Base-by-base conservation (phyloP, 2,329 filamentous ascomycete species). In the Botrytis hyacinthi region DNA sequence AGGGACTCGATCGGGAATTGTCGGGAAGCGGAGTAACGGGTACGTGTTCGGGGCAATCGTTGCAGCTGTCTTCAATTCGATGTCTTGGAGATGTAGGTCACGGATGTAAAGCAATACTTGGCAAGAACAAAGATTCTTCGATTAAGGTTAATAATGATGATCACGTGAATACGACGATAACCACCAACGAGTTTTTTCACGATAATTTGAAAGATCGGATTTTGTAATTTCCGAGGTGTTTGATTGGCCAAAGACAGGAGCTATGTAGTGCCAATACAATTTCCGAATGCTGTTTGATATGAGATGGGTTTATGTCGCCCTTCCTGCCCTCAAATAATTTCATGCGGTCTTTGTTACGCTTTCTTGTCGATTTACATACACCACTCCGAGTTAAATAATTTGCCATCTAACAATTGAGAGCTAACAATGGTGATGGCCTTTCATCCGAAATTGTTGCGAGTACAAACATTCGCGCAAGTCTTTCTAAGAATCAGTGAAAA, bases 11-110 rank as follows among this genome's bases (percentile, higher is more conserved):
- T 67, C 46, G 65, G 65, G 46, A 29, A 6, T 29, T 67, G 40
- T 67, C 65, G 65, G 65, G 35, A 20, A 40, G 46, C 46, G 26
- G 32, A 54, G 32, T 40, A 54, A 22, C n/a, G 65, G 65, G 35
- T 51, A 26, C 51, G 22, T 67, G 46, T 54, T 67, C 63, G 63
- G 60, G 26, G 37, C 26, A 63, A 63, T 18, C 44, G 46, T 51
- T 68, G 35, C 48, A 68, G 35, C 57, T 68, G 54, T 54, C 35
- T 57, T 68, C 35, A 68, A 54, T 42, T 54, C 40, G 65, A 42
- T 68, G 65, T 68, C 65, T 68, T 68, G 65, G 65, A 42, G 65
- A 68, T 29, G 62, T 66, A 54, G 35, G 35, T 42, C 65, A 68
- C 65, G 35, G 65, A 40, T 54, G 32, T 40, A 48, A 51, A 67